Base-by-base conservation (phyloP, 805 yeast species). In the Metschnikowia borealis region DNA sequence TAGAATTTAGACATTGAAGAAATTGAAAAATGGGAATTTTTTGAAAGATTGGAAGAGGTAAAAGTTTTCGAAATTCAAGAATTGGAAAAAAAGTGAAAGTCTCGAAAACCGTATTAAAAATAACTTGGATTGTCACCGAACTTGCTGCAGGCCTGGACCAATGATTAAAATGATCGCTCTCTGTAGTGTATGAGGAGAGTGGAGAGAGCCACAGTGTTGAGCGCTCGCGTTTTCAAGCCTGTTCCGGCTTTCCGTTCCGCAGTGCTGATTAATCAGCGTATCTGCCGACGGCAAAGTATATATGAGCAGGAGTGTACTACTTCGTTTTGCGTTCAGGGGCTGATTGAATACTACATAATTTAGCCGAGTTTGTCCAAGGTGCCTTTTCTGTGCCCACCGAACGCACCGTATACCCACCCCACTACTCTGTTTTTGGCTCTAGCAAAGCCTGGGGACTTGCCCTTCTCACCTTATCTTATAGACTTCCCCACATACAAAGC, bases 241-340 rank as follows among this genome's bases (percentile, higher is more conserved):
- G 18, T 31, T 44, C 36, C 4, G 33, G 6, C 23, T 15, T 29
- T 34, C 18, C 18, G n/a, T n/a, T 43, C 21, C 46, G 46, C 46
- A 17, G 32, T 26, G 34, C 34, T 44, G 46, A 44, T 44, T 44
- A 44, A 37, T 44, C 46, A 44, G 23, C 40, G 11, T 23, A 26
- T 44, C 34, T 44, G 38, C 31, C 38, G 45, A 31, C 45, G 31
- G 34, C 33, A 20, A 20, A 42, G 31, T 34, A 32, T 21, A 10
- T 42, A 33, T 10, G 7, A 21, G 8, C n/a, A 8, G 18, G 8
- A 26, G 18, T 5, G 8, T 15, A 13, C 23, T 29, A 26, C 31
- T 14, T 8, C 14, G 2, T 39, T 29, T 38, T 17, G 5, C 29
- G 3, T 26, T 26, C 11, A 8, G 29, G 13, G 29, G 29, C 11